A percentile compares a stretch with the other conserved stretches of the same genome.
phyloP scores from a whole-genome alignment of 2,329 filamentous ascomycete genomes.

The Achaetomium macrosporum region DNA sequence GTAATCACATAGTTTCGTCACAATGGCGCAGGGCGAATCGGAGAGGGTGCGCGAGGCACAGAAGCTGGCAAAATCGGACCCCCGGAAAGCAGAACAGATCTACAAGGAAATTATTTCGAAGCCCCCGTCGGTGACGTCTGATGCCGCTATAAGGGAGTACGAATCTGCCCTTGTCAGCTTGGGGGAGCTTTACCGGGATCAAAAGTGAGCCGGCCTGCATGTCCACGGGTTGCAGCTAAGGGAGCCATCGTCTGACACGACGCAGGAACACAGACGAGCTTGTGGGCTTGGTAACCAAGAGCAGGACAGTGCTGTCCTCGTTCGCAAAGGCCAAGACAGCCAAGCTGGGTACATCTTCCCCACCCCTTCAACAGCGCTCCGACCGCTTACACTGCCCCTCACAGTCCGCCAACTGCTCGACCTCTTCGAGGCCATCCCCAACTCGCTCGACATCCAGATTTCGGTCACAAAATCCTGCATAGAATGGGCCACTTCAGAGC shows the following conservation, averaged over 20 bases:
- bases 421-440: slow-evolving; percentile 87
- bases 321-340: slow-evolving; percentile 99
- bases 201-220: slow-evolving; percentile 53
- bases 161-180: slow-evolving; percentile 82
- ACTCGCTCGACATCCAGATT: slow-evolving; percentile 91
- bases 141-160: slow-evolving; percentile 84
- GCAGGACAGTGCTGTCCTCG: slow-evolving; percentile 83
- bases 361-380: not conserved
- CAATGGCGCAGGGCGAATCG: slow-evolving; percentile 55
- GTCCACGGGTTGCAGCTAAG: not conserved
- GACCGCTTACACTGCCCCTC: slow-evolving; percentile 6
- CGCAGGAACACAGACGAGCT: slow-evolving; percentile 73
- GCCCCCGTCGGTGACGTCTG: slow-evolving; percentile 73
- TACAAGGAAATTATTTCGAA: slow-evolving; percentile 88
- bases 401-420: slow-evolving; percentile 93
- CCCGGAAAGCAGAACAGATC: slow-evolving; percentile 75
- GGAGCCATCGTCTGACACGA: slow-evolving; percentile 5
- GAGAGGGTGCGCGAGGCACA: slow-evolving; percentile 80
- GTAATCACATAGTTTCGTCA: slow-evolving; percentile 1
- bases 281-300: slow-evolving; percentile 83
- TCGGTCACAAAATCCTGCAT: slow-evolving; percentile 97
- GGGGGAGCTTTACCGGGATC: slow-evolving; percentile 87
- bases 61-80: slow-evolving; percentile 72
- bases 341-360: slow-evolving; percentile 71
- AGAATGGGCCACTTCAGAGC: slow-evolving; percentile 95